Percentiles rank a stretch among this genome's conserved stretches.
Conservation (phyloP, 805 yeast genomes). For the Wickerhamomyces chambardii region DNA sequence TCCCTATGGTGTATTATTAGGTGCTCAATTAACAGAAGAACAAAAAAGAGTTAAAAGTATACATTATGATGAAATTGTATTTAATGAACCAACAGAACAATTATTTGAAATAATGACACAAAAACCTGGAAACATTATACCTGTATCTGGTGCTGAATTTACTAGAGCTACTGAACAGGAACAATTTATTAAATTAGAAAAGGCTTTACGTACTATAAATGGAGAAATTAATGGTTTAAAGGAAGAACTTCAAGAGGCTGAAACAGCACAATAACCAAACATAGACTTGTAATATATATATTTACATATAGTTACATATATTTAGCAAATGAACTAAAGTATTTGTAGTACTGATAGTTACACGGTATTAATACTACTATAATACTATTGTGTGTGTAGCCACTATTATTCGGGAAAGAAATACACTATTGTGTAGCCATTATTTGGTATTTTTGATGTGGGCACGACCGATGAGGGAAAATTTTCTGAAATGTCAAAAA, state of each 20-base stretch:
- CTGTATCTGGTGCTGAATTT: slow-evolving; percentile 28
- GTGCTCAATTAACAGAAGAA: slow-evolving; percentile 19
- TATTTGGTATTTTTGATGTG: too few species aligned
- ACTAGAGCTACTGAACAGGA: slow-evolving; percentile 51
- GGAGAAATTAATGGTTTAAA: slow-evolving; percentile 33
- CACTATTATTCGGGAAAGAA: too few species aligned
- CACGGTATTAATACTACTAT: too few species aligned
- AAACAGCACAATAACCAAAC: not conserved
- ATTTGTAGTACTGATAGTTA: too few species aligned
- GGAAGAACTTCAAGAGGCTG: slow-evolving; percentile 22
- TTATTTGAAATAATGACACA: slow-evolving; percentile 71
- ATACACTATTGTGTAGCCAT: too few species aligned
- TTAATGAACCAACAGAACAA: slow-evolving; percentile 90
- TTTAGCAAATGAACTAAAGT: too few species aligned
- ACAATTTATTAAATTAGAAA: slow-evolving; percentile 48
- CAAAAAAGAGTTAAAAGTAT: slow-evolving; percentile 44
- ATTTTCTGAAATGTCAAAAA: too few species aligned
- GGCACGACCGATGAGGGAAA: too few species aligned
- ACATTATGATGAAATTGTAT: slow-evolving; percentile 84
- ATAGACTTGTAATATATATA: too few species aligned
- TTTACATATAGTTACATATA: too few species aligned
- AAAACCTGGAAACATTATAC: slow-evolving; percentile 50
- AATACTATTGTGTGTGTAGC: too few species aligned
- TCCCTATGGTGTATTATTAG: slow-evolving; percentile 50
- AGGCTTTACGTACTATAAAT: slow-evolving; percentile 34